These are phyloP conservation scores for Stephania cephalantha DNA, from an alignment of 164 flowering plant species.

Conservation along the genomic window DNA sequence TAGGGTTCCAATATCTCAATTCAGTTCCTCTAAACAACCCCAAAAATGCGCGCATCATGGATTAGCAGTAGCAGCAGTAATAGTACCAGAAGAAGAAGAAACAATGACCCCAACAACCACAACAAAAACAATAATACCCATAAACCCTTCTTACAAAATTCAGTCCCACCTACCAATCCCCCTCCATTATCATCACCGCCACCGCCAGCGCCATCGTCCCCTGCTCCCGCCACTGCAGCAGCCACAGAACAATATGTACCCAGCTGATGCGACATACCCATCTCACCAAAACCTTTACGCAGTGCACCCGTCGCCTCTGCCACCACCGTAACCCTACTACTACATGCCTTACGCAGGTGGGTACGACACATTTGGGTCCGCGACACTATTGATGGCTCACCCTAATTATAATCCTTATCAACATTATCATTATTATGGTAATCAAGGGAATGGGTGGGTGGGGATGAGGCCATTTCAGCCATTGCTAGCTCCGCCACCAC, in stretches of 20 bases:
- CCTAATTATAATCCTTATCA: neutral
- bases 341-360: neutral
- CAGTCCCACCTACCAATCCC: neutral
- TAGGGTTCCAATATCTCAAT: too few relatives aligned
- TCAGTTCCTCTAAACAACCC: too few relatives aligned
- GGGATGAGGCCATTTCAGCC: slow-evolving; percentile 16
- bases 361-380: neutral
- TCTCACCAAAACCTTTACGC: too few relatives aligned
- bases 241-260: too few relatives aligned
- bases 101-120: neutral
- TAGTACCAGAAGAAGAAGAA: neutral
- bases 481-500: slow-evolving; percentile 34
- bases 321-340: neutral
- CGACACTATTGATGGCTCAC: neutral
- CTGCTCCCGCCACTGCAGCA: neutral
- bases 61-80: neutral
- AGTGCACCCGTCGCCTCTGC: neutral
- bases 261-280: too few relatives aligned
- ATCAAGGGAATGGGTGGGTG: slow-evolving; percentile 30
- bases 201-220: neutral
- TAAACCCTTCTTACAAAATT: too few relatives aligned
- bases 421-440: neutral
- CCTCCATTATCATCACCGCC: neutral
- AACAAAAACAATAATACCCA: too few relatives aligned
- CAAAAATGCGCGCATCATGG: neutral